Base-by-base conservation (phyloP, 495 filamentous ascomycete species). In the Aspergillus cavernicola region DNA sequence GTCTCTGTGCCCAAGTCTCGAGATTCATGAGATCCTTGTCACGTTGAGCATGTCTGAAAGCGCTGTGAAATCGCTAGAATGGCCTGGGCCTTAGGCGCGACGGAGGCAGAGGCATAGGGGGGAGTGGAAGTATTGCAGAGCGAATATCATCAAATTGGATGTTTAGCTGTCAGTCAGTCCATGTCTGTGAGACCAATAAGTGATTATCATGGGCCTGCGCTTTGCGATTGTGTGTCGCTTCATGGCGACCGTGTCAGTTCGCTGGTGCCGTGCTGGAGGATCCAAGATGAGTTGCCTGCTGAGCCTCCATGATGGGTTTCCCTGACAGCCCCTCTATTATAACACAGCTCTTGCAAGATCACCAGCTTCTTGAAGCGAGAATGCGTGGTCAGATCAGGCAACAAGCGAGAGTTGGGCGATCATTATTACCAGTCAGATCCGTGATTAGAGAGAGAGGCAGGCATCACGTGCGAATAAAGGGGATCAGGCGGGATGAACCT, bases 251-350 rank as follows among this genome's bases (percentile, higher is more conserved):
- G 55, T 59, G 60, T 24, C 52, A 66, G 61, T 44, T 67, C 52
- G 53, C 53, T 48, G 52, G 64, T 64, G 19, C 78, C 71, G 50
- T 81, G 70, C 52, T 85, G 85, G 40, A 11, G 10, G 24, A 4
- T 83, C 80, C 82, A 75, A 50, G 80, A 75, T 59, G 79, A 59
- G 23, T 72, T 71, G 38, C 72, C 71, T 31, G 63, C 61, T 40
- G 36, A 39, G n/a, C 31, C 35, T n/a, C 59, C 68, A 74, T 69
- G 26, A 42, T 79, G 63, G 31, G 76, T 72, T 53, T 74, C 68
- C 23, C 72, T 72, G 65, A 85, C 85, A 33, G 31, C 85, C 81
- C 60, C 87, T 88, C 83, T 83, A 88, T 42, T 73, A 77, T 65
- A 86, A 85, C 0, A 83, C 83, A 56, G 33, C 62, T 58, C 49